Evolutionary conservation across 2,329 filamentous ascomycete genomes (phyloP).

Genomic region (Microsporum ferrugineum): DNA sequence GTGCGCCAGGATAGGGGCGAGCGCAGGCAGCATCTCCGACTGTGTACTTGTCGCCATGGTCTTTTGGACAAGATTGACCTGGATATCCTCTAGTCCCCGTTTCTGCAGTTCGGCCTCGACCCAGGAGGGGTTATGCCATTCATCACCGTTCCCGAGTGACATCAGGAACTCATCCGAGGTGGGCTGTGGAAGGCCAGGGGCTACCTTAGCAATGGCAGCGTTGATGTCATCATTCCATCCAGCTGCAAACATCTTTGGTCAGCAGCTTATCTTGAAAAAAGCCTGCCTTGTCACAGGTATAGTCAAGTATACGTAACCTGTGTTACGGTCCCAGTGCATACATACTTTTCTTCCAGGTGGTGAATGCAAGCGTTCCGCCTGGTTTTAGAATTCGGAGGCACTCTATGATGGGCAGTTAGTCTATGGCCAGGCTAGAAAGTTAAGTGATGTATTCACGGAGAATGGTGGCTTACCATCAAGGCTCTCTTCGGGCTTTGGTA

Average conservation of each 20-base stretch:
- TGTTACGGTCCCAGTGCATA: neutral
- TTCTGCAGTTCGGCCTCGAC: conserved; percentile 1
- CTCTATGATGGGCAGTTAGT: conserved; percentile 4
- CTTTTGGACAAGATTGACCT: conserved; percentile 2
- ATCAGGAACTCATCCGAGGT: conserved; percentile 6
- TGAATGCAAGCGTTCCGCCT: conserved; percentile 7
- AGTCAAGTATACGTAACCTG: neutral
- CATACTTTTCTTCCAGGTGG: conserved; percentile 9
- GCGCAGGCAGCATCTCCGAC: neutral
- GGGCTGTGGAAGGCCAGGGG: conserved; percentile 2
- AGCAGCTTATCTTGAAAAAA: neutral
- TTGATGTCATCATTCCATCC: conserved; percentile 8
- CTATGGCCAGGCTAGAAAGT: neutral
- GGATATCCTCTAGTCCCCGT: conserved; percentile 2
- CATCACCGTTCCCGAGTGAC: conserved; percentile 6
- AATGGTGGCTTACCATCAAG: conserved; percentile 4
- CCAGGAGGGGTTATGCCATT: conserved; percentile 8
- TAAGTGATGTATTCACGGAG: neutral
- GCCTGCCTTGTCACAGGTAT: neutral
- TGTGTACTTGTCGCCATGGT: conserved; percentile 5
- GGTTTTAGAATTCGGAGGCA: conserved; percentile 8
- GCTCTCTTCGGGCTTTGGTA: conserved; percentile 1
- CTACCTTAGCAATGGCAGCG: conserved; percentile 8
- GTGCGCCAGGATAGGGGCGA: conserved; percentile 3
- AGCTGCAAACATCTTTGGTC: neutral